Conservation (phyloP, 257 asterid species). For the Apocynum venetum region DNA sequence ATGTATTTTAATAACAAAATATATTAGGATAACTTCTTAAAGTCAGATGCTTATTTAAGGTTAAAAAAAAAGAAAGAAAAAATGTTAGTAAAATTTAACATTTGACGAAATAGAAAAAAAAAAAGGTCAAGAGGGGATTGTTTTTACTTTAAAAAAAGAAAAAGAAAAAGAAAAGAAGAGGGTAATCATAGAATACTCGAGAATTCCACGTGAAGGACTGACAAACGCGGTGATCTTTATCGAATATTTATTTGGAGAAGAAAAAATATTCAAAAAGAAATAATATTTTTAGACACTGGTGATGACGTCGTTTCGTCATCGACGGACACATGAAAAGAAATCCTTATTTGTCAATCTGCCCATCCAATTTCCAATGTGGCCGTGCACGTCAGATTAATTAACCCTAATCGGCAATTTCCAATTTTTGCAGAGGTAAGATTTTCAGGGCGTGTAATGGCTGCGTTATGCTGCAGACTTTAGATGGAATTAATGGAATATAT, state of each 20-base stretch:
- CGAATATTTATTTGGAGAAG: neutral
- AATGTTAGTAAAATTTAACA: too few species aligned
- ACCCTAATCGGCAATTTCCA: neutral
- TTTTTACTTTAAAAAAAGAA: neutral
- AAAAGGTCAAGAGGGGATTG: too few species aligned
- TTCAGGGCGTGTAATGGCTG: neutral
- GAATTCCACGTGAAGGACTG: constrained; percentile 48
- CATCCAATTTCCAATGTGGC: constrained; percentile 20
- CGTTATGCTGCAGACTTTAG: neutral
- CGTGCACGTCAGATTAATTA: constrained; percentile 26
- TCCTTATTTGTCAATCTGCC: constrained; percentile 15
- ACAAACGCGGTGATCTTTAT: constrained; percentile 42
- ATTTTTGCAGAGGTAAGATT: neutral
- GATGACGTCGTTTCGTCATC: constrained; percentile 22
- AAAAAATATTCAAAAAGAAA: too few species aligned
- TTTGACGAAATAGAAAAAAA: too few species aligned
- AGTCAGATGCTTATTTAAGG: too few species aligned
- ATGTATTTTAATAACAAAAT: too few species aligned
- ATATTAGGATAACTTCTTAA: too few species aligned
- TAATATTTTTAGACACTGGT: constrained; percentile 5
- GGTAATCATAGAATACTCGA: constrained; percentile 30
- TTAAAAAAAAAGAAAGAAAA: too few species aligned
- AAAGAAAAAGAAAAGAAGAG: neutral
- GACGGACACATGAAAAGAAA: constrained; percentile 36
- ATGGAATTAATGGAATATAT: neutral